Base-by-base conservation (phyloP, 768 basidiomycete genomes). In the Royoungia palumana region DNA sequence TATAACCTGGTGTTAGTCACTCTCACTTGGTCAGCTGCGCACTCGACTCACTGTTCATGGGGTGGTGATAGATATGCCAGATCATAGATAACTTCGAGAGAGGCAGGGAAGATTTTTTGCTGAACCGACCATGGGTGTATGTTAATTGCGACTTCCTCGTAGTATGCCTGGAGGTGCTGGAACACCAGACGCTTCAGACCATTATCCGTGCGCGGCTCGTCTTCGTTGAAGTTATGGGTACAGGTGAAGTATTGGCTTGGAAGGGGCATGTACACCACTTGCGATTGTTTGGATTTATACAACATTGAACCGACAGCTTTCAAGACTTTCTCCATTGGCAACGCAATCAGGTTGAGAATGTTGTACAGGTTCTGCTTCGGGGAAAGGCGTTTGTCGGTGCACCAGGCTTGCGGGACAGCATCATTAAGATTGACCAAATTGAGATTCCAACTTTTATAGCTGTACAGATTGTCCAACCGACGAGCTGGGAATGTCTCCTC, bases 321-420 rank as follows among this genome's bases (percentile, higher is more conserved):
- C 9, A 28, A 28, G 6, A 28, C 27, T 10, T 28, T 28, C 27
- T 14, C 30, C 14, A 2, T 13, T 6, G 52, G 52, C 9, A 14
- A 4, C 6, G 48, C 45, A n/a, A 48, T 44, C 10, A 54, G 39
- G 12, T 27, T 1, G 3, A 49, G 49, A 3, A 56, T 47, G 24
- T 56, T 56, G 14, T 34, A 16, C 45, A 50, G 5, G 35, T 56
- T 54, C 45, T 56, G 55, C 11, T 17, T 30, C 1, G 49, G 46
- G 14, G 53, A 47, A 40, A 24, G 20, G n/a, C 4, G 1, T 7
- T 19, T 13, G 17, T 43, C 32, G 35, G 25, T 20, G 20, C 49
- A 47, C 55, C 55, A 56, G 11, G 52, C 48, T 20, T 50, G 52
- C 25, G 55, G 48, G 9, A 50, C 45, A 11, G 54, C 49, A 4